phyloP scores from a whole-genome alignment of 768 basidiomycete genomes.

The Termitomyces sp. region DNA sequence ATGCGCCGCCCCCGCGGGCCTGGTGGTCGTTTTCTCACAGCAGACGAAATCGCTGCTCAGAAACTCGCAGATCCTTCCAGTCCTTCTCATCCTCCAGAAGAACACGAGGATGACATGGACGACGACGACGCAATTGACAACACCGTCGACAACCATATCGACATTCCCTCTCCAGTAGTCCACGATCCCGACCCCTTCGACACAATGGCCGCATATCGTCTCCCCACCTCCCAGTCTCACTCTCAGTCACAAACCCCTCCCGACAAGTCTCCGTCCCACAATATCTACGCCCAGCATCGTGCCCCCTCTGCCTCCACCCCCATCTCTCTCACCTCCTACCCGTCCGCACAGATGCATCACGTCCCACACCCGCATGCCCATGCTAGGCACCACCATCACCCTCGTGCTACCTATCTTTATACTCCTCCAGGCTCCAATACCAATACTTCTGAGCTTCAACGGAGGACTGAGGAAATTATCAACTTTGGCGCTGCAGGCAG shows the following conservation, averaged over 20 bases:
- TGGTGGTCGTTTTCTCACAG: conserved; percentile 95
- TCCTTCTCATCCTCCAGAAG: conserved; percentile 18
- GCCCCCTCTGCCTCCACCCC: conserved; percentile 25
- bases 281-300: conserved; percentile 14
- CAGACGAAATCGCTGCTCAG: conserved; percentile 89
- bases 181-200: conserved; percentile 20
- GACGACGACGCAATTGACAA: conserved; percentile 31
- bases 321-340: conserved; percentile 50
- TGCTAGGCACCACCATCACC: conserved; percentile 67
- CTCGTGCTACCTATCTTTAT: conserved; percentile 31
- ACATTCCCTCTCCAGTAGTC: conserved; percentile 14
- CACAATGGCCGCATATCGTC: conserved; percentile 21
- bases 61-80: conserved; percentile 37
- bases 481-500: conserved; percentile 31
- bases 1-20: conserved; percentile 96
- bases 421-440: conserved; percentile 27
- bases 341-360: conserved; percentile 64
- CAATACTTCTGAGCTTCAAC: conserved; percentile 30
- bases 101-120: conserved; percentile 22
- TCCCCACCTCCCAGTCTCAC: conserved; percentile 1
- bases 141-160: conserved; percentile 1
- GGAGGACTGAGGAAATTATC: conserved; percentile 42
- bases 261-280: conserved; percentile 13
- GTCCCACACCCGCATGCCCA: conserved; percentile 78
- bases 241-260: conserved; percentile 12